Evolutionary conservation across 1,284 basidiomycete species (phyloP), one percentile per base, ranked within the genome.

Genomic region (Melanopsichium pennsylvanicum): DNA sequence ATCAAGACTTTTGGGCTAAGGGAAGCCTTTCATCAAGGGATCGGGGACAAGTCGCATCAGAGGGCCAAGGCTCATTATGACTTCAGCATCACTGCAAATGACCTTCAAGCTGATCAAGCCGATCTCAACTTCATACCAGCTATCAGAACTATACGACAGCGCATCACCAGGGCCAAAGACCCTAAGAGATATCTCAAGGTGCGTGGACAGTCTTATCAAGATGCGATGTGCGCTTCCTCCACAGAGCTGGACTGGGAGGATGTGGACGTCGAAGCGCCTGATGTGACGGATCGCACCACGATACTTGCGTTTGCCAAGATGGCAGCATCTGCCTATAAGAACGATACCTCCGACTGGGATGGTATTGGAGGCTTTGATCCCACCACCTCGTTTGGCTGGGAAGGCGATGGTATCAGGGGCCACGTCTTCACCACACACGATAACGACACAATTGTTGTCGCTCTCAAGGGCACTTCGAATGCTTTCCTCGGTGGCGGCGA

Each of bases 391-490:
- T 90, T 97, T 75, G 95, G 95, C 5, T 98, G 94, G 94, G 90
- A 92, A 75, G 85, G 86, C 18, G 90, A 96, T 77, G 93, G 93
- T 0, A 88, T 97, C 58, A 86, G 95, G 4, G 95, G 95, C 0
- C 91, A 97, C 76, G 87, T 98, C 15, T 84, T 83, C 50, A 77
- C 79, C 11, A 77, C 78, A 8, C 63, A 72, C 31, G 62, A 76
- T 43, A 96, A 97, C 78, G 86, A 86, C 27, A 95, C 92, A 0
- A 86, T 97, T 37, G 87, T 97, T 11, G 85, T 97, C 13, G 88
- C 92, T 12, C 90, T 97, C 84, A 98, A 98, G 83, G 95, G 95
- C 33, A 97, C 94, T 1, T 92, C 91, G 10, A 87, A 91, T 0
- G 87, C 87, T 5, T 66, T 90, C 15, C 86, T 95, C 39, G 87